Evolutionary conservation across 139 green algal genomes (phyloP).

Genomic region (Coelastrella sp.): DNA sequence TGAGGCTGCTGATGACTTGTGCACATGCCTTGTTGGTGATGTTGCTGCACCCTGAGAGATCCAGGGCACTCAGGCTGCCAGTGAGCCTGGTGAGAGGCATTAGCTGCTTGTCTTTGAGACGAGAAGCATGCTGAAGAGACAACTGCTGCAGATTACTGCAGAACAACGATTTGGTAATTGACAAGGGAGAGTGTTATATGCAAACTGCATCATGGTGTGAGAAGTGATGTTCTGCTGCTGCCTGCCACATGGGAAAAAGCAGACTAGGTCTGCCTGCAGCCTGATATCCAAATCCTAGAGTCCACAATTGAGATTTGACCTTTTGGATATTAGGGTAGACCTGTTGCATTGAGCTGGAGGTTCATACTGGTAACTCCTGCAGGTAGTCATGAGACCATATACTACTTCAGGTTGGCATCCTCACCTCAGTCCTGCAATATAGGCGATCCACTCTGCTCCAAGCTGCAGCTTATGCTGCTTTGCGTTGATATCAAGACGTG

Average conservation of each 20-base stretch:
- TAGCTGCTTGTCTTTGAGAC: slow-evolving; percentile 32
- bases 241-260: no score
- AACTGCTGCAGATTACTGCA: slow-evolving; percentile 26
- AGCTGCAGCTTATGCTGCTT: neutral
- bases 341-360: no score
- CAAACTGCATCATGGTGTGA: no score
- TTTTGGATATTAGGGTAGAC: no score
- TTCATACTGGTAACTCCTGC: no score
- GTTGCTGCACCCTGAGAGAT: neutral
- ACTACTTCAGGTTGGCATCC: neutral
- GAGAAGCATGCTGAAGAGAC: neutral
- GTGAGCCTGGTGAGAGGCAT: neutral
- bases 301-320: no score
- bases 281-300: no score
- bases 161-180: no score
- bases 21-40: slow-evolving; percentile 2
- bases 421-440: slow-evolving; percentile 14
- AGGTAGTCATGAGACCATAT: neutral
- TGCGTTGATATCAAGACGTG: neutral
- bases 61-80: neutral
- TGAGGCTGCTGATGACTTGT: neutral
- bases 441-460: slow-evolving; percentile 23
- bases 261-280: no score
- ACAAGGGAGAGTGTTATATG: no score
- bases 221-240: no score